phyloP scores from a whole-genome alignment of 768 basidiomycete genomes.

The Rhizopogon vulgaris region DNA sequence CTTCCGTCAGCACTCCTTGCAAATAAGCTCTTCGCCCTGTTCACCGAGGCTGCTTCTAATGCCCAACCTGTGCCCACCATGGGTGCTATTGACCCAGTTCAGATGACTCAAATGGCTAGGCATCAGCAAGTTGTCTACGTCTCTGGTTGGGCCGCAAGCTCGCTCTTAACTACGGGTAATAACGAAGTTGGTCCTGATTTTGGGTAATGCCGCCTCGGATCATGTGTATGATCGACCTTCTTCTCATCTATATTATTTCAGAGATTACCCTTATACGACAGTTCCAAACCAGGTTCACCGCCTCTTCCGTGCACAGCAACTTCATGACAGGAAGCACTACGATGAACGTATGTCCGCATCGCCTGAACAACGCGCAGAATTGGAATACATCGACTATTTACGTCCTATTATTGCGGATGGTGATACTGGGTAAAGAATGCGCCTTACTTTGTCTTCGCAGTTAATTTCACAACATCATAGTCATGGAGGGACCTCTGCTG shows the following conservation, averaged over 20 bases:
- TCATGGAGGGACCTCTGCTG: conserved; percentile 87
- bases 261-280: conserved; percentile 94
- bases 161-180: conserved; percentile 80
- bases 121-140: conserved; percentile 86
- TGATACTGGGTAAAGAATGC: conserved; percentile 72
- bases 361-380: conserved; percentile 55
- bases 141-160: conserved; percentile 89
- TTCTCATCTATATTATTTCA: conserved; percentile 22
- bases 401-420: conserved; percentile 93
- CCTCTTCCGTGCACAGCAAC: conserved; percentile 84
- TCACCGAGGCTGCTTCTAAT: conserved; percentile 56
- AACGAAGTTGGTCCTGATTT: conserved; percentile 93
- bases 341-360: conserved; percentile 73
- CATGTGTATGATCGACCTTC: neutral
- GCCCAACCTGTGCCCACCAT: conserved; percentile 80
- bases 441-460: neutral
- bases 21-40: conserved; percentile 72
- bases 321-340: conserved; percentile 91
- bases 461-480: conserved; percentile 33
- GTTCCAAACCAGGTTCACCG: conserved; percentile 95
- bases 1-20: conserved; percentile 74
- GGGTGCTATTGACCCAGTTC: conserved; percentile 90
- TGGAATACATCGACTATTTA: conserved; percentile 82
- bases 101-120: conserved; percentile 91
- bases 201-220: conserved; percentile 40